Conservation (phyloP, 169 alveolate species). For the Fabrea salina region DNA sequence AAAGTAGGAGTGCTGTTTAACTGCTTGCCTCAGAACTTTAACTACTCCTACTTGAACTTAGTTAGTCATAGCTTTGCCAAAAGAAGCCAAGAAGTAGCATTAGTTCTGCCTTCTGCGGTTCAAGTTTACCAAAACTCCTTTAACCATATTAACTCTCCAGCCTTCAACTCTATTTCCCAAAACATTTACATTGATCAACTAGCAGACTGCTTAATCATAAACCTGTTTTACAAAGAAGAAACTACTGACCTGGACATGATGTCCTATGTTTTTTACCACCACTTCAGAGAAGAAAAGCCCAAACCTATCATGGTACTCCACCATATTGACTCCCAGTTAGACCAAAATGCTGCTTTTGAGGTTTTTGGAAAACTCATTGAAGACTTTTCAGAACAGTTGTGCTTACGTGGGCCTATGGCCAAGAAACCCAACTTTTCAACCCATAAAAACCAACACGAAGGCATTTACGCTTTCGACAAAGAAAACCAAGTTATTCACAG, state of each 20-base stretch:
- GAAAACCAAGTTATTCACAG: not conserved
- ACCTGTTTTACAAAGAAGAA: not conserved
- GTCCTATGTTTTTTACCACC: no score
- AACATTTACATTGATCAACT: not conserved
- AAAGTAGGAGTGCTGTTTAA: not conserved
- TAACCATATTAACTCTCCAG: not conserved
- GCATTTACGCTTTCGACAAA: conserved; percentile 13
- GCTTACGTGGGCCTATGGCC: not conserved
- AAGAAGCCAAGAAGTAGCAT: not conserved
- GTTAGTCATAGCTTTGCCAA: not conserved
- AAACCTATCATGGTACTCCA: conserved; percentile 14
- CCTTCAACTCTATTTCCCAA: not conserved
- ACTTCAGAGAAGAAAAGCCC: not conserved
- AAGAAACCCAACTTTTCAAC: not conserved
- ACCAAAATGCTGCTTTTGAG: not conserved
- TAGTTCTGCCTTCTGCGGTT: not conserved
- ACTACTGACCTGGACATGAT: not conserved
- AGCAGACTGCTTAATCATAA: not conserved
- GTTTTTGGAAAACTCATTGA: not conserved
- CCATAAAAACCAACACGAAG: not conserved
- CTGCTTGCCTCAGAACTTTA: not conserved
- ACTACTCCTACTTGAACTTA: not conserved
- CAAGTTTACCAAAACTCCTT: not conserved
- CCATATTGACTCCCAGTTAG: not conserved
- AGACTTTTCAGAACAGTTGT: not conserved